Conservation (phyloP, 768 basidiomycete genomes). For the Daedaleopsis nitida region DNA sequence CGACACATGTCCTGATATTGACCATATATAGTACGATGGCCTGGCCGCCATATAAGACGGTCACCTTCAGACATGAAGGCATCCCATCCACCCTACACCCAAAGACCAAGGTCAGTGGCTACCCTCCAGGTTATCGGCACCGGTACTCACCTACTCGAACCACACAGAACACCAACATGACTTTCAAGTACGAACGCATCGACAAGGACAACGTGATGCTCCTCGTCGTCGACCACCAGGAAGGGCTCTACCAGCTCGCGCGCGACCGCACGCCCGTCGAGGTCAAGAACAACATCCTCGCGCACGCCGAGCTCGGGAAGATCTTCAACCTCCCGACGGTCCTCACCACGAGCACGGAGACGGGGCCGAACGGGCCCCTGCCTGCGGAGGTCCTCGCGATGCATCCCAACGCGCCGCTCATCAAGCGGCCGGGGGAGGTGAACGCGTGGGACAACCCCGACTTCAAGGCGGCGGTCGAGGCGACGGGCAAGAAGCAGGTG, state of each 20-base stretch:
- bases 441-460: slow-evolving; percentile 55
- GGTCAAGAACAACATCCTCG: slow-evolving; percentile 47
- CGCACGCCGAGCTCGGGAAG: slow-evolving; percentile 48
- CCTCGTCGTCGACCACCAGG: slow-evolving; percentile 52
- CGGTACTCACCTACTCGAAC: no score
- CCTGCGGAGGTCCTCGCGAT: slow-evolving; percentile 46
- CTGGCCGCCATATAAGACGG: no score
- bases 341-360: slow-evolving; percentile 46
- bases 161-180: not conserved
- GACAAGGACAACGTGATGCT: slow-evolving; percentile 47
- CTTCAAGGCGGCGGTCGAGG: slow-evolving; percentile 47
- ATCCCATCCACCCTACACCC: no score
- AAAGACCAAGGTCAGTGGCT: no score
- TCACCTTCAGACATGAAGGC: no score
- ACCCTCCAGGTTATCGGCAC: not conserved
- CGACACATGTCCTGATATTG: no score
- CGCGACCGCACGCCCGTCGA: slow-evolving; percentile 42
- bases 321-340: slow-evolving; percentile 49
- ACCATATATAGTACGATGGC: no score
- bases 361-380: slow-evolving; percentile 54
- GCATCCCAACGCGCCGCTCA: slow-evolving; percentile 46
- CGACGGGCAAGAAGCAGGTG: slow-evolving; percentile 51
- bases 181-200: slow-evolving; percentile 39
- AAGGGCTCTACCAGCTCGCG: slow-evolving; percentile 50
- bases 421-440: slow-evolving; percentile 51